Conservation (phyloP, 495 filamentous ascomycete species). For the Penicillium malachiteum region DNA sequence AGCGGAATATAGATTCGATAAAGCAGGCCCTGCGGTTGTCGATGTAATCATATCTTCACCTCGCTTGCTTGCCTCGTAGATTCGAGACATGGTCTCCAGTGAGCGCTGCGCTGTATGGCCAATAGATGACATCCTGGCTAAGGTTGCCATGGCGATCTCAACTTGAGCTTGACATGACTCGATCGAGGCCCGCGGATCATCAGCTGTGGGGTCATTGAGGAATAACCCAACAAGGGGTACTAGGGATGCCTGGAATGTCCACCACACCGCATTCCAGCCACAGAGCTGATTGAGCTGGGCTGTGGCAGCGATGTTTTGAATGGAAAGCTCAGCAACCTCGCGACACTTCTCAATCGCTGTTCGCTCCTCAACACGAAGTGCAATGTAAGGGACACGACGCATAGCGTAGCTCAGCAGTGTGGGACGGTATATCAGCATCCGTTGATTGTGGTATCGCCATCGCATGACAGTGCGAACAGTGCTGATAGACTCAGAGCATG, state of each 20-base stretch:
- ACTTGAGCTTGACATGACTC: constrained; percentile 53
- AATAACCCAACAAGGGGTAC: constrained; percentile 73
- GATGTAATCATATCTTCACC: constrained; percentile 17
- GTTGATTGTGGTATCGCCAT: constrained; percentile 77
- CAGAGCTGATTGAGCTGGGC: constrained; percentile 72
- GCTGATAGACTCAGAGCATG: constrained; percentile 67
- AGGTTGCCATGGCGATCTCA: constrained; percentile 63
- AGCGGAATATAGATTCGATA: constrained; percentile 13
- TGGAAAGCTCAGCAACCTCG: constrained; percentile 65
- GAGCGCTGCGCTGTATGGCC: constrained; percentile 69
- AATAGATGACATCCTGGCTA: constrained; percentile 69
- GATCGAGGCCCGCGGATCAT: constrained; percentile 54
- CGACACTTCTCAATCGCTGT: constrained; percentile 67
- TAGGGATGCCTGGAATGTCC: constrained; percentile 76
- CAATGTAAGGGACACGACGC: constrained; percentile 59
- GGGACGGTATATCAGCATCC: constrained; percentile 76
- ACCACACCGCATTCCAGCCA: constrained; percentile 83
- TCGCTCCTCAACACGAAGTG: constrained; percentile 61
- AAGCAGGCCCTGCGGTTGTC: constrained; percentile 7
- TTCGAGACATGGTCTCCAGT: constrained; percentile 64
- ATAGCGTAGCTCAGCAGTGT: constrained; percentile 70
- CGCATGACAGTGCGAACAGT: constrained; percentile 75
- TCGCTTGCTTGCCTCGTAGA: constrained; percentile 61
- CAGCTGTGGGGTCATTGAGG: constrained; percentile 57
- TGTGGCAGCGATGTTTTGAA: constrained; percentile 66